Evolutionary conservation across 129 eudicot genomes (phyloP), one percentile per base, ranked within the genome.

Genomic region (Erigeron canadensis): DNA sequence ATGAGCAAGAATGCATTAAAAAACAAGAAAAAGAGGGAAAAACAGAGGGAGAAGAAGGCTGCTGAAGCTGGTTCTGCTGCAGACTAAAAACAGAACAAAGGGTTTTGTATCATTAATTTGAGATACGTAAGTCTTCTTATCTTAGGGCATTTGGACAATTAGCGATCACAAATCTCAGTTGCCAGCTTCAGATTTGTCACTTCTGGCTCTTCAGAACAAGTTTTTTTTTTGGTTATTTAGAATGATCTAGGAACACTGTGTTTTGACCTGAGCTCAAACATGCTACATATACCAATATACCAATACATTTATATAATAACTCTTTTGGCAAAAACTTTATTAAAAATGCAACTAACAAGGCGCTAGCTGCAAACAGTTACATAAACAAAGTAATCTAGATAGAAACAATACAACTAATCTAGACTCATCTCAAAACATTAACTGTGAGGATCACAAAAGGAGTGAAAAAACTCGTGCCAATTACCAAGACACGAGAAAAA

Each of bases 11-110:
- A 87, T 64, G 96, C 98, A 17, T 69, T 93, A 84, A 93, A 66
- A 75, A 93, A 93, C 89, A 89, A 89, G 96, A 93, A 93, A 62
- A 93, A 93, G 73, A 85, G 98, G 77, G 98, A 89, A 79, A 92
- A 92, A 62, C 96, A 88, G 70, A 82, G 81, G 79, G 95, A 93
- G 86, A 93, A 89, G 75, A 89, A 93, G 82, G 87, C 95, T 64
- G 92, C 90, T 12, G 98, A 85, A 84, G 92, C 47, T 57, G 86
- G 86, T 40, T 73, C 80, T 23, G 79, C 71, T 74, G 67, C 86
- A 50, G 73, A 54, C 56, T 77, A 77, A 69, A 17, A 53, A 53
- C 34, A 13, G 61, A 63, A 62, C 19, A 5, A 22, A 38, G 69
- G 69, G 61, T 59, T 61, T 28, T 72, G 40, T 48, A 60, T 60